Base-by-base conservation (phyloP, 768 basidiomycete genomes). In the Podaxis rugospora region DNA sequence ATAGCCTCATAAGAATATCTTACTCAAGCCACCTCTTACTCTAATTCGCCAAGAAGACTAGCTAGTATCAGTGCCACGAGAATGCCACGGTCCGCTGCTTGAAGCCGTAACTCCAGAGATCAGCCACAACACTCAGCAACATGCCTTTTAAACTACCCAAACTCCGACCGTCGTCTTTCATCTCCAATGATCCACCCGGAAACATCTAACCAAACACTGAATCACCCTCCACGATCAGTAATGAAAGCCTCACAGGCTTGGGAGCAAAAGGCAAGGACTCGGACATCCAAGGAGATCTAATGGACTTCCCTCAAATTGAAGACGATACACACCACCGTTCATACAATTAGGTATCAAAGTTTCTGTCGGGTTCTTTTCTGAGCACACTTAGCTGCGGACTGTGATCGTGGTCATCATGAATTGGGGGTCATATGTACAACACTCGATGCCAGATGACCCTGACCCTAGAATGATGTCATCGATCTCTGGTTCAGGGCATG, bases 21-120 rank as follows among this genome's bases (percentile, higher is more conserved):
- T n/a, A 57, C 13, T 16, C 32, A 57, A 37, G 46, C 47, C 13
- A 50, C 56, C n/a, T 50, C 35, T 37, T 49, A 36, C 32, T 37
- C 47, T 50, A 21, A 57, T 32, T 10, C 35, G 32, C 32, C 7
- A 47, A 25, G 35, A 49, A 57, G 56, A n/a, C 10, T 28, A 16
- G n/a, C 46, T 10, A 44, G 56, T 32, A 53, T 44, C 23, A 21
- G 27, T 21, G 2, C 32, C 51, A 60, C 51, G 59, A 60, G 59
- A 53, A 44, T 28, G 44, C 39, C 59, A 46, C 59, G 59, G 51
- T 44, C 51, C 32, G 28, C 37, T 35, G 35, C 23, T 47, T 37
- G 56, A 32, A 50, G 32, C 27, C 56, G 46, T 47, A 32, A 49
- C 18, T 23, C 4, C 25, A 13, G 40, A 42, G 36, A 42, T 32